Evolutionary conservation across 1,139 yeast species (phyloP), one percentile per base, ranked within the genome.

Genomic region (Kurtzmaniella quercitrusa): DNA sequence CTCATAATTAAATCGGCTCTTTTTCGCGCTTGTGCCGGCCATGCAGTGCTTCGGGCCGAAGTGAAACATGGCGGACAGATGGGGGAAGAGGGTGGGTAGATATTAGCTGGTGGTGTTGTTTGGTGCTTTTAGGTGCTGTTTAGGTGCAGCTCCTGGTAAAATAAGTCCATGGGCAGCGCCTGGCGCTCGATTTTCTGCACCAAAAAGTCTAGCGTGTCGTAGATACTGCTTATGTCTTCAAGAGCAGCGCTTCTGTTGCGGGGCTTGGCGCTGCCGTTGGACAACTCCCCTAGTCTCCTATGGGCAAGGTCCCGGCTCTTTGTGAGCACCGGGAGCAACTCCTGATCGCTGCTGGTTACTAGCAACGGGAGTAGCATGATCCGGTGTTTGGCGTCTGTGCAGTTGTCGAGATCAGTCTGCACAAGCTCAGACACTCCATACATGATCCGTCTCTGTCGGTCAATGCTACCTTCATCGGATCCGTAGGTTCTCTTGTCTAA

Each of bases 221-320:
- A 36, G 2, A 36, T 21, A n/a, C 21, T 19, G 19, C 38, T 36
- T 11, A 36, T 21, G 16, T 36, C 25, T 36, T 36, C 27, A 19
- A 36, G 10, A 18, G 19, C 2, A 3, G 15, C 10, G 3, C 3
- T 3, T 19, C 14, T 36, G 10, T 36, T 14, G 6, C 15, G 19
- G 5, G 4, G 16, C 11, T 18, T 9, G 11, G 10, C 38, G 38
- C n/a, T 40, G 5, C 37, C 41, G 21, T 16, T 37, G 14, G 38
- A 38, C 11, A 42, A 15, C 16, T 38, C 37, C 5, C 44, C 44
- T 5, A 42, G 18, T 21, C 24, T 19, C n/a, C 27, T 18, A 23
- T 42, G 44, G 29, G 37, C 19, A 4, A 10, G 16, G n/a, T 42
- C 37, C 14, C 40, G 39, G n/a, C 25, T 21, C 25, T 34, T 21